phyloP scores from a whole-genome alignment of 1,284 basidiomycete species.

The Leccinum griseonigrum region DNA sequence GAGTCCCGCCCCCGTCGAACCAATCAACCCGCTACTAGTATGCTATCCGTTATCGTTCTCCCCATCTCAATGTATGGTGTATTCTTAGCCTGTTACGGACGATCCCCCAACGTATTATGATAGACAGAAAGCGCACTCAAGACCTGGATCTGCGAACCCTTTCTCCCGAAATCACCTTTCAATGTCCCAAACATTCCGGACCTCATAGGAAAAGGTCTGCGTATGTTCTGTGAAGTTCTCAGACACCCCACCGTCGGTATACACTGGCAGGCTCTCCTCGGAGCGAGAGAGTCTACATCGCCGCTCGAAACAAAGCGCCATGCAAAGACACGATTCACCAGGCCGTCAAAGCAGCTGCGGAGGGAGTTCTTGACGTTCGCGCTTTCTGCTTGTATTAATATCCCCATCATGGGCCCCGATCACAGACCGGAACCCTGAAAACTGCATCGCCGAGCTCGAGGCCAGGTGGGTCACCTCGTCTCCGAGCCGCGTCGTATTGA shows the following conservation, averaged over 20 bases:
- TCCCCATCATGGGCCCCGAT: too few species aligned
- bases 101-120: background rate
- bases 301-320: slow-evolving; percentile 43
- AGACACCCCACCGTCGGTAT: background rate
- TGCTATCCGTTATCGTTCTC: background rate
- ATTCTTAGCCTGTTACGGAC: background rate
- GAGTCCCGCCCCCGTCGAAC: background rate
- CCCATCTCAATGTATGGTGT: background rate
- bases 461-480: too few species aligned
- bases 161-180: slow-evolving; percentile 18
- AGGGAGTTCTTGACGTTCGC: too few species aligned
- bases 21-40: background rate
- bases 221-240: background rate
- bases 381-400: too few species aligned
- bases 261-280: slow-evolving; percentile 40
- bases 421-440: too few species aligned
- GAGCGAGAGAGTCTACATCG: slow-evolving; percentile 60
- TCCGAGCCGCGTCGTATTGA: too few species aligned
- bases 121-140: background rate
- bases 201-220: slow-evolving; percentile 25
- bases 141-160: slow-evolving; percentile 12
- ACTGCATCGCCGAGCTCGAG: too few species aligned
- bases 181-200: slow-evolving; percentile 24
- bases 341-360: too few species aligned
- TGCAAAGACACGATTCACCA: slow-evolving; percentile 47